Evolutionary conservation across 345 rosid genomes (phyloP).

Genomic region (Laguncularia racemosa): DNA sequence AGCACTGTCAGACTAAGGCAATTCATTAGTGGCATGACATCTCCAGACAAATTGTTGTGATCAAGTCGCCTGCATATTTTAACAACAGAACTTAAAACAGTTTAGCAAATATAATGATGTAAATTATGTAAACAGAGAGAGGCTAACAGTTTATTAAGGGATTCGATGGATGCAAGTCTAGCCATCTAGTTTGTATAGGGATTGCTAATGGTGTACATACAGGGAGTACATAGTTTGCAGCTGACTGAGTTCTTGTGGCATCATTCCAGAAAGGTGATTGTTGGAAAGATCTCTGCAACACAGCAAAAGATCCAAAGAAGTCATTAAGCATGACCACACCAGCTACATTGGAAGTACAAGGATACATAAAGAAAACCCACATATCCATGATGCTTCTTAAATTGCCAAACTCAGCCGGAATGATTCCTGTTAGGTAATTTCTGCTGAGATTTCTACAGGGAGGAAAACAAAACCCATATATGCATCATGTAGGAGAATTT

Average conservation of each 20-base stretch:
- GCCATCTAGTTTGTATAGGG: too few relatives aligned
- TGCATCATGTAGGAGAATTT: too few relatives aligned
- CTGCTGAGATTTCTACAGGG: constrained; percentile 78
- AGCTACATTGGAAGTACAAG: background rate
- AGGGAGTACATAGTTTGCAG: constrained; percentile 60
- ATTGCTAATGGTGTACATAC: constrained; percentile 27
- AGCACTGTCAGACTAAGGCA: constrained; percentile 62
- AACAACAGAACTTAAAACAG: too few relatives aligned
- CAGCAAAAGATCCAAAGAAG: constrained; percentile 2
- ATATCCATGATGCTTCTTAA: constrained; percentile 84
- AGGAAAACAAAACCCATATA: background rate
- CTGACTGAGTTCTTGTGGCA: constrained; percentile 79
- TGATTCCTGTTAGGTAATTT: constrained; percentile 53
- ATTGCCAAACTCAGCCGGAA: constrained; percentile 89
- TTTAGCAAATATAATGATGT: too few relatives aligned
- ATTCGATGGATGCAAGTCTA: too few relatives aligned
- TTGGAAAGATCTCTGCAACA: constrained; percentile 76
- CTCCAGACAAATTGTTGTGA: constrained; percentile 81
- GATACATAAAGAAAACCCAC: constrained; percentile 30
- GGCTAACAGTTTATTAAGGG: too few relatives aligned
- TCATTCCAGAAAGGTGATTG: constrained; percentile 67
- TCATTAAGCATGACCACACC: constrained; percentile 9
- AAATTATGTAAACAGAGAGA: too few relatives aligned
- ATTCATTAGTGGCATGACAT: constrained; percentile 49
- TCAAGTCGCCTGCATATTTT: constrained; percentile 69